Evolutionary conservation across 1,139 yeast species (phyloP).

Genomic region (Entelexis paramagnoliae): DNA sequence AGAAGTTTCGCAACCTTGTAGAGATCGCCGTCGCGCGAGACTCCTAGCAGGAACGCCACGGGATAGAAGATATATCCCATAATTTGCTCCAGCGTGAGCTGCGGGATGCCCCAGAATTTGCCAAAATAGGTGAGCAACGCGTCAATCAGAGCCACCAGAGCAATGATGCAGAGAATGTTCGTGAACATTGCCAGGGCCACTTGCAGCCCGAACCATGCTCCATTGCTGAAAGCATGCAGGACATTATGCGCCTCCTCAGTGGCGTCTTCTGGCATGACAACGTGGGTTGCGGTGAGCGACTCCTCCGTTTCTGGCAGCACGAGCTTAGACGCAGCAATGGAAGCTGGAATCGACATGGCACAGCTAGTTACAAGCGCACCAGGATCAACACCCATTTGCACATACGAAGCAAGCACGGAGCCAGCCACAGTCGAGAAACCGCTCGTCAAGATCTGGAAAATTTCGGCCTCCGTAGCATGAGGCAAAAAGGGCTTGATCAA

Average conservation of each 20-base stretch:
- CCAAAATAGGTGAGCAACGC: constrained; percentile 57
- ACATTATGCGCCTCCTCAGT: constrained; percentile 44
- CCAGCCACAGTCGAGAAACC: constrained; percentile 64
- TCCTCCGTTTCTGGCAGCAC: constrained; percentile 54
- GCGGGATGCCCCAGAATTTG: constrained; percentile 48
- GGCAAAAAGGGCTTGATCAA: constrained; percentile 54
- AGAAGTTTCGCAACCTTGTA: constrained; percentile 44
- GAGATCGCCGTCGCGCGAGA: constrained; percentile 45
- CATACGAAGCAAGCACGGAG: constrained; percentile 54
- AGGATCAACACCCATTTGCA: constrained; percentile 54
- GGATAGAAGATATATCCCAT: constrained; percentile 53
- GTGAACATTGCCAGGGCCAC: constrained; percentile 54
- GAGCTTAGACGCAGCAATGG: constrained; percentile 53
- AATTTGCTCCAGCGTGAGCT: constrained; percentile 48
- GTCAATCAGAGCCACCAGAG: constrained; percentile 48
- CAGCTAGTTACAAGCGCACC: constrained; percentile 58
- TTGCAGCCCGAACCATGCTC: constrained; percentile 51
- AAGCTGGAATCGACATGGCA: constrained; percentile 63
- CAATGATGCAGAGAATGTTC: constrained; percentile 55
- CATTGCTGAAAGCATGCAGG: constrained; percentile 55
- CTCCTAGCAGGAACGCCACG: constrained; percentile 51
- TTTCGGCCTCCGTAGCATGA: constrained; percentile 51
- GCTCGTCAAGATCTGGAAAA: constrained; percentile 56
- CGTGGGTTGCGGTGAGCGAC: constrained; percentile 44
- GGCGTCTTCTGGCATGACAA: constrained; percentile 41